phyloP scores from a whole-genome alignment of 2,329 filamentous ascomycete species.

The Penicillium occitanis region DNA sequence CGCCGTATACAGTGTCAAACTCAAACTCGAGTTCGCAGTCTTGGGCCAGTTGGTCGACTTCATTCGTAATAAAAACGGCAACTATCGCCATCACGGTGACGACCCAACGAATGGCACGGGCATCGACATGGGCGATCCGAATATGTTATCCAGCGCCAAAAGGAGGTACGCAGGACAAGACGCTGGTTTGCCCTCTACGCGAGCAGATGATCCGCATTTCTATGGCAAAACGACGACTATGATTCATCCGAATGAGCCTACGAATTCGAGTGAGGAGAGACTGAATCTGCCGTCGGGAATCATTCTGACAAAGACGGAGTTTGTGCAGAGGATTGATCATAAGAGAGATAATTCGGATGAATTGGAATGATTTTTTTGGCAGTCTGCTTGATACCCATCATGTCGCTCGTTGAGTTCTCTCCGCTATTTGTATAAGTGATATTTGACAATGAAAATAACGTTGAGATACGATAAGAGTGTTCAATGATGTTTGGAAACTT shows the following conservation, averaged over 20 bases:
- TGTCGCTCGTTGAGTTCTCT: not conserved
- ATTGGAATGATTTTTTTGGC: conserved; percentile 5
- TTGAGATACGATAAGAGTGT: not conserved
- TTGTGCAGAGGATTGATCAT: conserved; percentile 25
- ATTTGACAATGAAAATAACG: not conserved
- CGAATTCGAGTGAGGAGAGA: conserved; percentile 20
- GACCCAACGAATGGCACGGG: conserved; percentile 25
- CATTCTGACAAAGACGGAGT: conserved; percentile 27
- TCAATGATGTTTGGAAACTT: not conserved
- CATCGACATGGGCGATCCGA: not conserved
- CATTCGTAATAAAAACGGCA: conserved; percentile 28
- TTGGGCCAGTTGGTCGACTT: conserved; percentile 49
- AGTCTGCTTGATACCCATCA: not conserved
- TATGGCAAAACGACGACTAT: conserved; percentile 20
- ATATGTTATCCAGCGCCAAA: not conserved
- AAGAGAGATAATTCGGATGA: conserved; percentile 18
- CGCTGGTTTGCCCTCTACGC: conserved; percentile 16
- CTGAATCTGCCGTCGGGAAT: conserved; percentile 25
- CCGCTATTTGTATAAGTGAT: not conserved
- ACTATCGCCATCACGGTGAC: conserved; percentile 24
- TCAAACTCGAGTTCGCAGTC: conserved; percentile 54
- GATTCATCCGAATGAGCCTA: conserved; percentile 7
- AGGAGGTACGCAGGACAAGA: conserved; percentile 17
- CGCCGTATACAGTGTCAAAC: conserved; percentile 50
- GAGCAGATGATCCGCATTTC: conserved; percentile 20